These are phyloP conservation scores for Cokeromyces recurvatus DNA, from an alignment of 371 early-diverging fungal species.

Conservation along the genomic window DNA sequence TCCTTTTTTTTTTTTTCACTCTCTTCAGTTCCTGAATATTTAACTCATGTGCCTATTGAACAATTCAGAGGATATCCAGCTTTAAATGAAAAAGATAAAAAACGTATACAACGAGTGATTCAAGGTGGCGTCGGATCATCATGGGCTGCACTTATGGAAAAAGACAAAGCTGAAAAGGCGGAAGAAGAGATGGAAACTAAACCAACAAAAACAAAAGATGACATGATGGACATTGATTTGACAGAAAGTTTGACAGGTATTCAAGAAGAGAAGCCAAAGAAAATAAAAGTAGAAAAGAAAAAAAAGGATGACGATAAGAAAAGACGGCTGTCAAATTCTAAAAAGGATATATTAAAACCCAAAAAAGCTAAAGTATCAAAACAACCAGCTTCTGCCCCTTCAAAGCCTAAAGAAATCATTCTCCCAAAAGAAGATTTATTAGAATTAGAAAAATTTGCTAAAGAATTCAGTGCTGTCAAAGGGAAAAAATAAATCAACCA, in stretches of 20 bases:
- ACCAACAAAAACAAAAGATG: conserved; percentile 21
- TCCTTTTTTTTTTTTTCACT: background rate
- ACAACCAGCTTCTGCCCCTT: background rate
- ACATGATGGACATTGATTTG: too few species aligned
- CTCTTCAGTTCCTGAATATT: conserved; percentile 26
- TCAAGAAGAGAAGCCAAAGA: conserved; percentile 14
- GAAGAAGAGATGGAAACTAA: conserved; percentile 33
- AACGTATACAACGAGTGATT: conserved; percentile 39
- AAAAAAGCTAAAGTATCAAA: background rate
- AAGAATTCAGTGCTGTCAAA: conserved; percentile 7
- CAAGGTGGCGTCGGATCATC: conserved; percentile 39
- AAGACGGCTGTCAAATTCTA: conserved; percentile 7
- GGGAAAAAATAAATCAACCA: too few species aligned
- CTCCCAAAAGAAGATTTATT: conserved; percentile 24
- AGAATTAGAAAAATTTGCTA: conserved; percentile 23
- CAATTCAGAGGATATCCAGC: conserved; percentile 35
- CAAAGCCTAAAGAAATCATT: conserved; percentile 7
- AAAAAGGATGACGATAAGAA: conserved; percentile 11
- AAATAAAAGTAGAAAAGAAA: background rate
- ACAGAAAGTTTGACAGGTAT: conserved; percentile 17
- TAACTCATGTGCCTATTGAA: conserved; percentile 33
- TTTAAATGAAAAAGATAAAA: conserved; percentile 40
- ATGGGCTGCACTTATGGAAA: conserved; percentile 34
- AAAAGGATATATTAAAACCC: conserved; percentile 1
- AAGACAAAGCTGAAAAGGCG: conserved; percentile 30